Base-by-base conservation (phyloP, 1,284 basidiomycete species). In the Tetrapyrgos nigripes region DNA sequence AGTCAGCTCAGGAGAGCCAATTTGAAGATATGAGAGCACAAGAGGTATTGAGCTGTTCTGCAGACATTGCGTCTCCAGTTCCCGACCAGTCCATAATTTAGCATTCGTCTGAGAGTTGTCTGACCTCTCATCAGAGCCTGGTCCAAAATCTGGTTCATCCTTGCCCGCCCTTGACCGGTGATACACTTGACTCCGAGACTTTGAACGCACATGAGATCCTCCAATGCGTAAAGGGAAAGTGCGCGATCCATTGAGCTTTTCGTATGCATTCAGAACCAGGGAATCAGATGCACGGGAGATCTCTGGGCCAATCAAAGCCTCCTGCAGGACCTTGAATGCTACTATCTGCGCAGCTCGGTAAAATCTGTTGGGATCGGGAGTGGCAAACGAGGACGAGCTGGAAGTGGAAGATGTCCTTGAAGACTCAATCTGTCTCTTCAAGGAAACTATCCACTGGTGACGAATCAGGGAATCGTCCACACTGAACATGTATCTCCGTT, bases 401-500 rank as follows among this genome's bases (percentile, higher is more conserved):
- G 70, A 69, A 37, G 66, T 58, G 27, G 73, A 63, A 45, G 73
- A 73, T 4, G 73, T 65, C 19, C 70, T 73, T 13, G 78, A 75
- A 31, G 76, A 75, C 58, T 85, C 85, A 54, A 93, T 89, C 64
- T 94, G 87, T 23, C 84, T 82, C 66, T 85, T 85, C 54, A 97
- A 76, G 17, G 84, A 84, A 1, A 83, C 80, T 0, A 83, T 83
- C 92, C 94, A 96, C 62, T 89, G 85, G 60, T 89, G 83, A 19
- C 88, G 85, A 26, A 91, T 81, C 19, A 91, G 77, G 1, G 87
- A 81, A 66, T 94, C 91, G 52, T 91, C 85, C 44, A 97, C 88
- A 65, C 92, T 94, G 79, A 97, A 97, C 87, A 97, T 94, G 75
- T 97, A 97, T 70, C 89, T 88, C 63, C 94, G 84, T 72, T 90